These are phyloP conservation scores for Podospora bellae-mahoneyi DNA, from an alignment of 495 filamentous ascomycete genomes.

Conservation along the genomic window DNA sequence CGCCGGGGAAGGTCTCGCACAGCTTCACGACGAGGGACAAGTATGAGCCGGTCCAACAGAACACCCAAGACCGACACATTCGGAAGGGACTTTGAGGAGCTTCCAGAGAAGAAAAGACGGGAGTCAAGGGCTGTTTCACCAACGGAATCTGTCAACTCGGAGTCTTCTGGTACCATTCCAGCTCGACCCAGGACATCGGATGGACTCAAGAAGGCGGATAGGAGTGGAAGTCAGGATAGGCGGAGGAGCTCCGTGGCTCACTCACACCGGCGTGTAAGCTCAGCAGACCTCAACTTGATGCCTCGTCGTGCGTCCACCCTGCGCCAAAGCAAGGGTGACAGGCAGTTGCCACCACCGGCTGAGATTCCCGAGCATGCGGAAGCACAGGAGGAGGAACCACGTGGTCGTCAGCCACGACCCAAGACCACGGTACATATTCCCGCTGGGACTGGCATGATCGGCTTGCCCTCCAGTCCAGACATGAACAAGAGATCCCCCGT, in stretches of 20 bases:
- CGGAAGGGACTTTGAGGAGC: constrained; percentile 5
- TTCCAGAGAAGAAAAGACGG: constrained; percentile 1
- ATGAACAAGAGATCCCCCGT: constrained; percentile 21
- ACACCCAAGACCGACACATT: background rate
- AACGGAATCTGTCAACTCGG: constrained; percentile 7
- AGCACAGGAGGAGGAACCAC: background rate
- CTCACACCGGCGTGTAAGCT: constrained; percentile 13
- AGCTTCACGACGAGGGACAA: background rate
- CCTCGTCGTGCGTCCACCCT: constrained; percentile 4
- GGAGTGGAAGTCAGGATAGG: background rate
- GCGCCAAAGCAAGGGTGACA: constrained; percentile 14
- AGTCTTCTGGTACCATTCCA: constrained; percentile 7
- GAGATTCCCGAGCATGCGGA: background rate
- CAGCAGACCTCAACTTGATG: constrained; percentile 12
- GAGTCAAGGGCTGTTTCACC: background rate
- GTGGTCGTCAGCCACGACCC: background rate
- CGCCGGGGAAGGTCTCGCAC: background rate
- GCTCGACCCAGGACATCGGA: constrained; percentile 1
- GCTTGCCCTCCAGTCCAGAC: constrained; percentile 26
- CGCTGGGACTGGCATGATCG: constrained; percentile 1
- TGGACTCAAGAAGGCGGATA: constrained; percentile 8
- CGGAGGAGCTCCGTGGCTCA: constrained; percentile 3
- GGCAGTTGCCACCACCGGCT: constrained; percentile 1
- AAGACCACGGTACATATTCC: constrained; percentile 9
- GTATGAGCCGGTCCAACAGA: constrained; percentile 5